These are phyloP conservation scores for Mrakiaceae sp. DNA, from an alignment of 1,284 basidiomycete species.

Conservation along the genomic window DNA sequence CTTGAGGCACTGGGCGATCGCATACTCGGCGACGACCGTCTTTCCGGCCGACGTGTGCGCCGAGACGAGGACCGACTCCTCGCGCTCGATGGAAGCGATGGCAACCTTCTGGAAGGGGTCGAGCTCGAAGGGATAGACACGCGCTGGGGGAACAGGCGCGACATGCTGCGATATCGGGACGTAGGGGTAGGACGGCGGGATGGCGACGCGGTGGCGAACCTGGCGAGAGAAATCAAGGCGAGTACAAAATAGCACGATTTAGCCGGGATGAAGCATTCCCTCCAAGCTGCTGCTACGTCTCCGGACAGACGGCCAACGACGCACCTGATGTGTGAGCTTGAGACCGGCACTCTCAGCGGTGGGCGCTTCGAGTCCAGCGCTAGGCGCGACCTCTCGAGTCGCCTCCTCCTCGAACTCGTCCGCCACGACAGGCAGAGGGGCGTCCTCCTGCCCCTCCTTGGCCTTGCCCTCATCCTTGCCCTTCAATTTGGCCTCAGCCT, in stretches of 20 bases:
- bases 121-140: slow-evolving; percentile 89
- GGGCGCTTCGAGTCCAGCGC: slow-evolving; percentile 37
- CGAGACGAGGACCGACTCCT: slow-evolving; percentile 96
- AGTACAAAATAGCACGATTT: neutral
- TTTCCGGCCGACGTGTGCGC: slow-evolving; percentile 98
- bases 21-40: slow-evolving; percentile 98
- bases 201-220: slow-evolving; percentile 89
- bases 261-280: neutral
- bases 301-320: slow-evolving; percentile 17
- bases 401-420: slow-evolving; percentile 85
- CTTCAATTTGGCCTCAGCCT: neutral
- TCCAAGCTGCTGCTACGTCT: neutral
- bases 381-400: slow-evolving; percentile 73
- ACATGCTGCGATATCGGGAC: slow-evolving; percentile 82
- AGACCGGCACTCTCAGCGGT: slow-evolving; percentile 32
- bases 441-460: slow-evolving; percentile 27
- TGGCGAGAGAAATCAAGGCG: slow-evolving; percentile 24
- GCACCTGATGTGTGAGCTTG: slow-evolving; percentile 65
- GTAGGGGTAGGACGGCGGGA: slow-evolving; percentile 87
- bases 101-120: slow-evolving; percentile 98
- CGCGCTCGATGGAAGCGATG: slow-evolving; percentile 87
- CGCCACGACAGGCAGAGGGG: slow-evolving; percentile 58
- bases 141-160: slow-evolving; percentile 79
- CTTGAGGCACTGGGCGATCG: slow-evolving; percentile 89
- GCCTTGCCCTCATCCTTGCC: slow-evolving; percentile 1